Evolutionary conservation across 139 green algal genomes (phyloP), one percentile per base, ranked within the genome.

Genomic region (Eudorina sp.): DNA sequence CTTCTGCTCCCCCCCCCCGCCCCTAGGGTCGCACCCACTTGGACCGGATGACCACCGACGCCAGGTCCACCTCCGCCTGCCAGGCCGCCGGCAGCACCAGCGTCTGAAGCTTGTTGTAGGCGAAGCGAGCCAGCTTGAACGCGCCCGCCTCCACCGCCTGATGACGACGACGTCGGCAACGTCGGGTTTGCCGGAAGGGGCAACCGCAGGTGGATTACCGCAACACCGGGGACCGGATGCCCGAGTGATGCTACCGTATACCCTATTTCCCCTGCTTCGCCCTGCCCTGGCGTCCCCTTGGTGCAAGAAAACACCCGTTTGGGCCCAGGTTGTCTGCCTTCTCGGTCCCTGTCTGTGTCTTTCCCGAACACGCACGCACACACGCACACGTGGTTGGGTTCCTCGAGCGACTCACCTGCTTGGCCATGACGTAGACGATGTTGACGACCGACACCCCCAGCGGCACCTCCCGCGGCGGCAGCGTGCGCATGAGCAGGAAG

Each of bases 71-170:
- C 85, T 96, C 84, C 40, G 91, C 89, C 93, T 82, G 89, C 79
- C 72, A 92, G 23, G 76, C 55, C 0, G 93, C 53, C 2, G 94
- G 93, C 60, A 97, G 77, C 45, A 91, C 83, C 89, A 96, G 88
- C 40, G 92, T 92, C 89, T 96, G 94, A 79, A 97, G 90, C 82
- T 94, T 96, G 82, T 95, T 94, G 88, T 96, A 96, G 0, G 94
- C 96, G 90, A 94, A 95, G 64, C 96, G 90, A 31, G 96, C 96
- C 43, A 97, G 92, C 90, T 97, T 97, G 93, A 90, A 97, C 2
- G 95, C 95, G 25, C 94, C 93, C 48, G 95, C 79, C 55, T 92
- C 89, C 89, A 92, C 85, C 13, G 89, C 80, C 41, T 87, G 55
- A 1, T 16, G 7, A 58, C 23, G 0, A 31, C n/a, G n/a, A n/a